Evolutionary conservation across 2,329 filamentous ascomycete species (phyloP), one percentile per base, ranked within the genome.

Genomic region (Colletotrichum phormii): DNA sequence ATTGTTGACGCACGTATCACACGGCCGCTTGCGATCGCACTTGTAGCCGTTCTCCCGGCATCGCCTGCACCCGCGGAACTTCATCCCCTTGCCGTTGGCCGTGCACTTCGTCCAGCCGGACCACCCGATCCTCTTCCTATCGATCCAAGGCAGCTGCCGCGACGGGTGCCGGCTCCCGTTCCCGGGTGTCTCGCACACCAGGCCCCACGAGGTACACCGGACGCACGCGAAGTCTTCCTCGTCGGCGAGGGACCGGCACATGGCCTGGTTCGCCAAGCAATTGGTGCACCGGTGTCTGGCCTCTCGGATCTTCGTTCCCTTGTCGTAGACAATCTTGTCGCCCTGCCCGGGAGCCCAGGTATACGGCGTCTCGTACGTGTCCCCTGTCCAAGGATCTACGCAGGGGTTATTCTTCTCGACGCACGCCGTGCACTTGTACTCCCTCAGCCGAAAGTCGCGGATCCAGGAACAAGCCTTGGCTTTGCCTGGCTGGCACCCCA

Each of bases 21-120:
- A 84, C 1, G 82, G 83, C 24, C 82, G 78, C 65, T 82, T 81
- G 1, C 80, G 78, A 60, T 84, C 83, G 70, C 83, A 84, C 9
- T 35, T 58, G 3, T 62, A 37, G 6, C 42, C 51, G 26, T 63
- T 55, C 3, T 65, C 4, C 7, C 42, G 42, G 24, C 75, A 76
- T 31, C 51, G 53, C 31, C 42, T 22, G 65, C 75, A 75, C 1
- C 57, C 63, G 7, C 15, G 3, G 60, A 75, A 70, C 9, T 33
- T 42, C 26, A 60, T 64, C 3, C 29, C 63, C 8, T 37, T 42
- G 35, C 64, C 54, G 37, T 42, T 42, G 35, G 26, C 24, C 18
- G 60, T 42, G 46, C 53, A 42, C 31, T 61, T 53, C 12, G 46
- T 55, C 31, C 46, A 51, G 15, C 61, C 46, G 18, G 60, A 35